These are phyloP conservation scores for Carpinus fangiana DNA, from an alignment of 306 rosid genomes.

Conservation along the genomic window DNA sequence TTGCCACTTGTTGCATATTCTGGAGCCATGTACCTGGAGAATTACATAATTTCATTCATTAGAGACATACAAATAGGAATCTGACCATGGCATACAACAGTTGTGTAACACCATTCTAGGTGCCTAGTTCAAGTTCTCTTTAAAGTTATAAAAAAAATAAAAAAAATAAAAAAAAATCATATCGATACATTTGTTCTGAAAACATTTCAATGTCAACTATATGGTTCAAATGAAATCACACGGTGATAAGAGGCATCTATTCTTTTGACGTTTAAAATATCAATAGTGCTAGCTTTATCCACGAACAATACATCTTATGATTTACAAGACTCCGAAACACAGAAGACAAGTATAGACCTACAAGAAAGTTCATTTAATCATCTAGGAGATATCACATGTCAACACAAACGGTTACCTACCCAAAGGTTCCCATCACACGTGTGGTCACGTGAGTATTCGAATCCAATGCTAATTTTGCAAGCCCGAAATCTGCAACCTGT, in stretches of 20 bases:
- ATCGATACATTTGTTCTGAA: neutral
- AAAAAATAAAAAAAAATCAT: no score
- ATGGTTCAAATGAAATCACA: neutral
- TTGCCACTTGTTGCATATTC: conserved; percentile 99
- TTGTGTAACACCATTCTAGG: neutral
- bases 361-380: neutral
- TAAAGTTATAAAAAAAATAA: no score
- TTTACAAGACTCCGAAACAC: neutral
- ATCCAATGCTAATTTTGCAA: conserved; percentile 89
- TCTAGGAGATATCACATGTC: neutral
- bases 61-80: conserved; percentile 18
- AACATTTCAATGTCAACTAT: conserved; percentile 1
- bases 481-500: conserved; percentile 99
- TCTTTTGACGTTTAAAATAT: neutral
- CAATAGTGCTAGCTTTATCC: neutral
- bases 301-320: neutral
- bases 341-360: neutral
- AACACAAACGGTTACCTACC: conserved; percentile 48
- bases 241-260: neutral
- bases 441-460: conserved; percentile 89
- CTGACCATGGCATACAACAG: conserved; percentile 2
- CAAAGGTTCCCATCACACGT: conserved; percentile 99
- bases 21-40: conserved; percentile 92
- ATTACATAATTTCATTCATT: conserved; percentile 35
- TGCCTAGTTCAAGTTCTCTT: neutral